Evolutionary conservation across 176 grass and related monocot species (phyloP).

Genomic region (Cenchrus americanus): DNA sequence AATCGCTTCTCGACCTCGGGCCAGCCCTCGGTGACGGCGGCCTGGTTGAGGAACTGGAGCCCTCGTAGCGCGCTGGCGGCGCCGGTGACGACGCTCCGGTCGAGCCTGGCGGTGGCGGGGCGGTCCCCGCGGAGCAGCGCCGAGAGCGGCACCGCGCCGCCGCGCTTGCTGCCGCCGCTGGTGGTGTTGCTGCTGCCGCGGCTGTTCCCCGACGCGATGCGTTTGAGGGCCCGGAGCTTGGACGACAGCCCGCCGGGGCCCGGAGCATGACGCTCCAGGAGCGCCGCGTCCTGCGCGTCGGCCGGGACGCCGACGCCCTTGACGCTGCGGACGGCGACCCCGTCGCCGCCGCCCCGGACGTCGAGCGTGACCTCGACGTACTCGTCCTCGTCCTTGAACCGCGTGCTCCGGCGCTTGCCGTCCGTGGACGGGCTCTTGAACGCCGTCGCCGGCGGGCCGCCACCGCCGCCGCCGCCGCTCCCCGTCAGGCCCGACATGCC

Average conservation of each 20-base stretch:
- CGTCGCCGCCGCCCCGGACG: constrained; percentile 30
- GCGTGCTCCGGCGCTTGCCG: constrained; percentile 55
- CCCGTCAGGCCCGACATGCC: constrained; percentile 33
- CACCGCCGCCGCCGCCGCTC: no score
- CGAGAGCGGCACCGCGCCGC: not conserved
- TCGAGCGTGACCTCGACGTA: constrained; percentile 90
- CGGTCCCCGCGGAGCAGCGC: not conserved
- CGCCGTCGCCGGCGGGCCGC: constrained; percentile 18
- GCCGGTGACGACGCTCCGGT: constrained; percentile 75
- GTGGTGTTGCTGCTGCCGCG: no score
- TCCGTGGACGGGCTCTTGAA: constrained; percentile 28
- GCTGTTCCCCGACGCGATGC: constrained; percentile 46
- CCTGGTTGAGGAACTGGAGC: constrained; percentile 82
- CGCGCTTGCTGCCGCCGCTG: not conserved
- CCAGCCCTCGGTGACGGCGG: constrained; percentile 71
- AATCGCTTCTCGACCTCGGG: constrained; percentile 78
- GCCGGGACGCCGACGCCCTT: constrained; percentile 16
- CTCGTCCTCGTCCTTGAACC: constrained; percentile 79
- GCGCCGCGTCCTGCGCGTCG: constrained; percentile 44
- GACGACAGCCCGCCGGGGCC: constrained; percentile 50
- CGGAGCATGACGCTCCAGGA: constrained; percentile 1
- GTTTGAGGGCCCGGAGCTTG: constrained; percentile 62
- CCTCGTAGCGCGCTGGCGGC: constrained; percentile 64
- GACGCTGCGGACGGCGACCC: constrained; percentile 56
- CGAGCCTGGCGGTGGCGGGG: constrained; percentile 33